A percentile compares a stretch with the other conserved stretches of the same genome.
Evolutionary conservation across 2,329 filamentous ascomycete species (phyloP).

Genomic region (Trichoderma endophyticum): DNA sequence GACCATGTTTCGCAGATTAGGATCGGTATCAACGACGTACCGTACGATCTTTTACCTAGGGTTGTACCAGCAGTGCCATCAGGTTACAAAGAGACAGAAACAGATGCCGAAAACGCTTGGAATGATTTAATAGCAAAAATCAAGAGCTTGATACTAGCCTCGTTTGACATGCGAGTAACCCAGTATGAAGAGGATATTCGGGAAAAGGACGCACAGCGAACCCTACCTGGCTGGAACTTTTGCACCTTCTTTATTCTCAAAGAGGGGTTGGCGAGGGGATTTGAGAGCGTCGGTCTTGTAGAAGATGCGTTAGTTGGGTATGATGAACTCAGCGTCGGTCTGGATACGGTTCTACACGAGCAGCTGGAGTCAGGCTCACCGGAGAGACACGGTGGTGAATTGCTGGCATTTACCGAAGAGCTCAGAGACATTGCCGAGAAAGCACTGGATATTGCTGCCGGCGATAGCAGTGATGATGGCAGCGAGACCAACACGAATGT

Average conservation of each 20-base stretch:
- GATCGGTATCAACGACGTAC: constrained; percentile 67
- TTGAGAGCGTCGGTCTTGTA: constrained; percentile 92
- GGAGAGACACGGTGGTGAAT: constrained; percentile 66
- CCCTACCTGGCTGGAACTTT: constrained; percentile 95
- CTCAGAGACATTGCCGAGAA: constrained; percentile 59
- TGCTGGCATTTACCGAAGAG: constrained; percentile 71
- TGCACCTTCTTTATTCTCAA: constrained; percentile 99
- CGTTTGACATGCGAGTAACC: constrained; percentile 84
- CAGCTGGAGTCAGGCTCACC: constrained; percentile 58
- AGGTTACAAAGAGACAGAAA: constrained; percentile 65
- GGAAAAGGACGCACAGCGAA: constrained; percentile 84
- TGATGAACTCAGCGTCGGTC: constrained; percentile 83
- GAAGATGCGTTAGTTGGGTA: constrained; percentile 95
- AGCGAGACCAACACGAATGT: constrained; percentile 47
- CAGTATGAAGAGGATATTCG: constrained; percentile 98
- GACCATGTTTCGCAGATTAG: constrained; percentile 86
- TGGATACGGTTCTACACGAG: constrained; percentile 79
- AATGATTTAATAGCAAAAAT: constrained; percentile 80
- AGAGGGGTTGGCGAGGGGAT: constrained; percentile 86
- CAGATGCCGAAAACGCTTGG: constrained; percentile 81
- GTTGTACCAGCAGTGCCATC: constrained; percentile 62
- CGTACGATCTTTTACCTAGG: constrained; percentile 60
- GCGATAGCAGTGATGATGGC: constrained; percentile 39
- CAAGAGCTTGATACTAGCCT: constrained; percentile 80
- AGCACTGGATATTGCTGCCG: constrained; percentile 41